Evolutionary conservation across 2,329 filamentous ascomycete genomes (phyloP), one percentile per base, ranked within the genome.

Genomic region (Xylariales sp.): DNA sequence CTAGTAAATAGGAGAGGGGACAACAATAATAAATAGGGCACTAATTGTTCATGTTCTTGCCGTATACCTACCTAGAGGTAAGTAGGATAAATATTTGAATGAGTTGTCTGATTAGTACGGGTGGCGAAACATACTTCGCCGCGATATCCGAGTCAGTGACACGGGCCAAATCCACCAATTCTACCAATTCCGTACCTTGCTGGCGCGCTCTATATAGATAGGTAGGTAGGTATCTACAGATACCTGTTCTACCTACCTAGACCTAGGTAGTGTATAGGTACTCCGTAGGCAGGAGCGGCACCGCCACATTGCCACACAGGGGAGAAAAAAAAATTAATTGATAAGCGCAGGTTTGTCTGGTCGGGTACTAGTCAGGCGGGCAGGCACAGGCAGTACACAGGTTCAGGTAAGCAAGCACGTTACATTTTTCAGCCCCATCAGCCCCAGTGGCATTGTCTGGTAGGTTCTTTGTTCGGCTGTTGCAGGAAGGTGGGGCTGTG

Each of bases 291-390:
- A 23, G 32, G 5, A 34, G 32, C 32, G 32, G 61, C 61, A 63
- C 61, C 39, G 61, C 61, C 45, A 57, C 60, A 41, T 54, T 43
- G 48, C 36, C 36, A 61, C 48, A 41, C 23, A 41, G 39, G 14
- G 10, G 14, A 8, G 3, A 60, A 39, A 30, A 34, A 49, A 18
- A 28, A 28, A 23, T 23, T 23, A 10, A 36, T 30, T n/a, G n/a
- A 43, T n/a, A 45, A 43, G 18, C 18, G 14, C 39, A 41, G 36
- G 36, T 12, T 5, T 36, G 8, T 10, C 36, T 39, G 6, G 6
- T 23, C 23, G 12, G 34, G 34, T 36, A 9, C 34, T 41, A 54
- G 52, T n/a, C 28, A 55, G 28, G 34, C 34, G 6, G 28, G 14
- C 16, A 18, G 23, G 23, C 23, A 23, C 23, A 23, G 23, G 23